These are phyloP conservation scores for Xylariaceae sp. DNA, from an alignment of 2,329 filamentous ascomycete species.

Conservation along the genomic window DNA sequence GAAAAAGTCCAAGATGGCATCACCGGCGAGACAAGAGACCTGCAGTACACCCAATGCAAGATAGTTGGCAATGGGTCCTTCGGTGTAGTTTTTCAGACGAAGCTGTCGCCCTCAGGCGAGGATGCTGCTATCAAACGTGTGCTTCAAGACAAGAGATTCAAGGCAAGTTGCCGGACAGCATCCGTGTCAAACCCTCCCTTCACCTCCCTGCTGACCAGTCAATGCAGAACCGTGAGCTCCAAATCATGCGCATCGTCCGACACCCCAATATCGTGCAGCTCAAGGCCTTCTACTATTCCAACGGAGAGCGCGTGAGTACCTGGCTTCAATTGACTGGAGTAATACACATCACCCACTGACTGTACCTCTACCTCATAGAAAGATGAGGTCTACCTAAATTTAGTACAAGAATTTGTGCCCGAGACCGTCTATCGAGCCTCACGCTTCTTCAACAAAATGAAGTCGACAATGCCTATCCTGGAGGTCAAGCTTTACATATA, in stretches of 20 bases:
- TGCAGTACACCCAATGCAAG: slow-evolving; percentile 99
- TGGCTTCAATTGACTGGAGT: neutral
- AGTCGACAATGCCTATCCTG: slow-evolving; percentile 97
- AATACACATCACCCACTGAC: no score
- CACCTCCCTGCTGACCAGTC: slow-evolving; percentile 12
- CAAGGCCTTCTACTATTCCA: slow-evolving; percentile 99
- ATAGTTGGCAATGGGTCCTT: slow-evolving; percentile 99
- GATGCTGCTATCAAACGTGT: slow-evolving; percentile 99
- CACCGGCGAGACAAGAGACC: slow-evolving; percentile 91
- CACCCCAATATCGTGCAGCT: slow-evolving; percentile 98
- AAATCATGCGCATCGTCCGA: slow-evolving; percentile 99
- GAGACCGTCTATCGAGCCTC: slow-evolving; percentile 98
- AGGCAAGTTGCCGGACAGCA: slow-evolving; percentile 54
- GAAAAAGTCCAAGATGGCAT: slow-evolving; percentile 99
- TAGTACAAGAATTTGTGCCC: slow-evolving; percentile 96
- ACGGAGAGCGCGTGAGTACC: slow-evolving; percentile 81
- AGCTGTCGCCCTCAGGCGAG: slow-evolving; percentile 94
- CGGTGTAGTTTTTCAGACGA: slow-evolving; percentile 98
- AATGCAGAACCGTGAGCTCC: slow-evolving; percentile 87
- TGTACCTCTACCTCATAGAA: slow-evolving; percentile 50
- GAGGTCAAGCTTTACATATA: slow-evolving; percentile 99
- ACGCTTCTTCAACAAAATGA: slow-evolving; percentile 99
- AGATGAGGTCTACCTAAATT: slow-evolving; percentile 97
- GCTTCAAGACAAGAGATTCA: slow-evolving; percentile 98
- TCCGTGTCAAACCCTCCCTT: neutral